Percentiles rank a stretch among this genome's conserved stretches.
phyloP scores from a whole-genome alignment of 169 alveolate species.

The Cryptosporidium tyzzeri region DNA sequence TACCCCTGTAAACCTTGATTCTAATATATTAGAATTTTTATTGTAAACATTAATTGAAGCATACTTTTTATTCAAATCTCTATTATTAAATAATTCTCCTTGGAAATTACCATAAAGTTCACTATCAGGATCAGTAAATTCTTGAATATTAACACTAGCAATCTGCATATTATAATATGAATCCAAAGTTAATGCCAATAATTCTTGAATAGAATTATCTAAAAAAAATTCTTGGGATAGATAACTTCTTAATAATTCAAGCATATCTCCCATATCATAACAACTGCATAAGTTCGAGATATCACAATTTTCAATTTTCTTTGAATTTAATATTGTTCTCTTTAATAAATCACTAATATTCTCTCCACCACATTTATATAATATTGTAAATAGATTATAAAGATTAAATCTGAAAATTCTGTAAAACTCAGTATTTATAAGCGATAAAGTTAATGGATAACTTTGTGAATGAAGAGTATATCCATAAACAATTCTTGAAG shows the following conservation, averaged over 20 bases:
- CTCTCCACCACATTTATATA: constrained; percentile 81
- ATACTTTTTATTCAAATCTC: constrained; percentile 46
- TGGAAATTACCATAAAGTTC: neutral
- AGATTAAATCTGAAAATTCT: constrained; percentile 77
- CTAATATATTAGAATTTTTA: constrained; percentile 32
- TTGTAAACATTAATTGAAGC: neutral
- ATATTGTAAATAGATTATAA: constrained; percentile 74
- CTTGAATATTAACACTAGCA: constrained; percentile 66
- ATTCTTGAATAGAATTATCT: constrained; percentile 74
- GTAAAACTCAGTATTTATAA: constrained; percentile 76
- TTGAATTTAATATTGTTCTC: constrained; percentile 76
- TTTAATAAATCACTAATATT: constrained; percentile 59
- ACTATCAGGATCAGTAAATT: constrained; percentile 2
- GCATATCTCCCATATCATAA: constrained; percentile 80
- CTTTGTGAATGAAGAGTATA: constrained; percentile 70
- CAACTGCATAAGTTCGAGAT: constrained; percentile 80
- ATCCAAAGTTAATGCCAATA: constrained; percentile 72
- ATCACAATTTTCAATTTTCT: constrained; percentile 78
- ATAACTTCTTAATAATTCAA: constrained; percentile 69
- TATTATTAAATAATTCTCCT: neutral
- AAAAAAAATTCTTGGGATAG: constrained; percentile 76
- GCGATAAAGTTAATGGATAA: constrained; percentile 80
- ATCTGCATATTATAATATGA: constrained; percentile 74
- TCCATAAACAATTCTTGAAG: constrained; percentile 77
- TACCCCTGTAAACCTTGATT: constrained; percentile 77